A percentile compares a stretch with the other conserved stretches of the same genome.
Conservation (phyloP, 2,329 filamentous ascomycete genomes). For the Aspergillus quadricinctus region DNA sequence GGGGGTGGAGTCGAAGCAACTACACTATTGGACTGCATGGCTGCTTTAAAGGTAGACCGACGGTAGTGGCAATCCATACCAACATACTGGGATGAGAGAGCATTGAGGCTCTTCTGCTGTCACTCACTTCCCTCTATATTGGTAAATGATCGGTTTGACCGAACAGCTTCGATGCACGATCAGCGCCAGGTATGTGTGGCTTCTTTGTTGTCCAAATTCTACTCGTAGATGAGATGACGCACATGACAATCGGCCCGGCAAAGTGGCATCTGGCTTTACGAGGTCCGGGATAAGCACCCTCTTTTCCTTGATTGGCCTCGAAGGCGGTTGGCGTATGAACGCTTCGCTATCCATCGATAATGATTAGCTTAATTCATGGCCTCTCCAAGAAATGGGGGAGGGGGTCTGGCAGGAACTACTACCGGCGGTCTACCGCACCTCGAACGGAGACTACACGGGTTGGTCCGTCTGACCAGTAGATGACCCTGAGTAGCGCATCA, state of each 20-base stretch:
- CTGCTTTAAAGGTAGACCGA: neutral
- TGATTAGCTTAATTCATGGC: neutral
- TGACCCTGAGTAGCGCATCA: neutral
- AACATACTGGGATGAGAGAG: neutral
- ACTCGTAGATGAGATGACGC: constrained; percentile 1
- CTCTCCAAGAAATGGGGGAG: neutral
- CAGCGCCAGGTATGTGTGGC: neutral
- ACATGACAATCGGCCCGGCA: neutral
- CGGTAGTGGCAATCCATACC: neutral
- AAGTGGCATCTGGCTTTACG: neutral
- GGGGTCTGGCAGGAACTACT: neutral
- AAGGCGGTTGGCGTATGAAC: neutral
- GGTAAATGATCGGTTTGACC: neutral
- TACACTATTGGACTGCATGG: neutral
- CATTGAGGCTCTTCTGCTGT: neutral
- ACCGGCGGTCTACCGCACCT: no score
- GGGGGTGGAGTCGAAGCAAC: neutral
- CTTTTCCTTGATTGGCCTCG: neutral
- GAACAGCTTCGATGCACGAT: neutral
- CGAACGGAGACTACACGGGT: neutral
- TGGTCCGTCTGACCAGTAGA: neutral
- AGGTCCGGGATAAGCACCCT: neutral
- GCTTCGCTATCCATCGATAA: neutral
- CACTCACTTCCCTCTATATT: neutral
- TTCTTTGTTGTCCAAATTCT: constrained; percentile 2